These are phyloP conservation scores for Suaeda aralocaspica DNA, from an alignment of 148 eudicot genomes.

Conservation along the genomic window DNA sequence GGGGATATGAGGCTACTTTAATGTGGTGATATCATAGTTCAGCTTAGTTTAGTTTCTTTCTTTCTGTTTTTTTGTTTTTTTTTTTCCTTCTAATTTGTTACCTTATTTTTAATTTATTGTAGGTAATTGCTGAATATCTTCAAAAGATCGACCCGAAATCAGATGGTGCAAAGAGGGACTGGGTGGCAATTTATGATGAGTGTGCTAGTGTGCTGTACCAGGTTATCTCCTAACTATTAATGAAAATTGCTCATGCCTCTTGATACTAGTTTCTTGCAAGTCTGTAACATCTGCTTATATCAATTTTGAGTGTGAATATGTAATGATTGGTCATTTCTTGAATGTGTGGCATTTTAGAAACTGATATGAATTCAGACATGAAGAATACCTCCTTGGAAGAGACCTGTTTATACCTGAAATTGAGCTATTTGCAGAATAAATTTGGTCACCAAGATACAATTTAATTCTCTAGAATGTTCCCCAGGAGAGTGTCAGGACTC, in stretches of 20 bases:
- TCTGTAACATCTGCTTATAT: background rate
- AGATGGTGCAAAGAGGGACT: constrained; percentile 99
- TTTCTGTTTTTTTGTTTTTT: too few species aligned
- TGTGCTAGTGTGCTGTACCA: constrained; percentile 94
- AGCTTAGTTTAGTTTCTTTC: too few species aligned
- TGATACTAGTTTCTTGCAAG: background rate
- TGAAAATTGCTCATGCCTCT: background rate
- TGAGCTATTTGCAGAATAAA: background rate
- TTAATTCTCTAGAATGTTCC: too few species aligned
- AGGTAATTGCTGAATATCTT: constrained; percentile 97
- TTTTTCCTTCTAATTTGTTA: too few species aligned
- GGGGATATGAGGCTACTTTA: too few species aligned
- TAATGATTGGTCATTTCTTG: background rate
- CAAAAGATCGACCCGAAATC: constrained; percentile 98
- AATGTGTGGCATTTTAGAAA: too few species aligned
- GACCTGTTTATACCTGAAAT: too few species aligned
- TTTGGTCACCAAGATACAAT: too few species aligned
- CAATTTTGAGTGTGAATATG: background rate
- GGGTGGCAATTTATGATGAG: constrained; percentile 99
- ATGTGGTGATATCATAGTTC: too few species aligned
- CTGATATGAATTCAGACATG: too few species aligned
- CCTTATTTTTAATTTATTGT: constrained; percentile 19
- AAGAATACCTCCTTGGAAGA: too few species aligned
- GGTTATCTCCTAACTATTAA: constrained; percentile 31
- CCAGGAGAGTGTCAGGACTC: too few species aligned